Base-by-base conservation (phyloP, 2,329 filamentous ascomycete genomes). In the Daldinia sp. region DNA sequence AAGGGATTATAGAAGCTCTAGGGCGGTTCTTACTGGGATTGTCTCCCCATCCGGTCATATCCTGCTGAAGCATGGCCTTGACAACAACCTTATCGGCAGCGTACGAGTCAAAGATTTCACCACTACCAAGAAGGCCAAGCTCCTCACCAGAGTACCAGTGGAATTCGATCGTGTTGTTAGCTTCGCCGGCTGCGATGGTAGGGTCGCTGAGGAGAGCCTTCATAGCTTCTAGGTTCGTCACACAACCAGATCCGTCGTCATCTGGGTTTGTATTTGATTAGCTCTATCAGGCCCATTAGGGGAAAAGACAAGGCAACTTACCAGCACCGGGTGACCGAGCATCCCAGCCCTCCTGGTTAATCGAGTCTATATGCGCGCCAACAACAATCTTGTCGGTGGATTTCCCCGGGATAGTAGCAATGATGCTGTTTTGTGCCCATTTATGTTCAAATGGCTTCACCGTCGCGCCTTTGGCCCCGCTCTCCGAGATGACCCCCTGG, bases 81-180 rank as follows among this genome's bases (percentile, higher is more conserved):
- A 81, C 75, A 19, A 77, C 72, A 1, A 71, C 70, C 3, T 72
- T 71, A 2, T 70, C 64, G 0, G 70, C 68, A 41, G 72, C 66
- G 61, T 81, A 81, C 39, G 72, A 66, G 21, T 76, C 70, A 65
- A 80, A 81, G 54, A 81, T 76, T 29, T 76, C 78, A 27, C 91
- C 90, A 59, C 87, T 91, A 47, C 92, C 92, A 0, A 94, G 84
- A 39, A 95, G 80, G 11, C 92, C 92, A 7, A 89, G 90, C 74
- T 95, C 92, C 71, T 95, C 92, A 1, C 90, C 92, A 3, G 88
- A 89, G 77, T 94, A 94, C 91, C 91, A 95, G 75, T 94, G 91
- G 76, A 94, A 94, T 78, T 95, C 92, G 61, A 95, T 78, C 0
- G 90, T 93, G 75, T 94, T 93, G 64, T 85, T 78, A 6, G 84